phyloP scores from a whole-genome alignment of 805 yeast genomes.

The Kockiozyma suomiensis region DNA sequence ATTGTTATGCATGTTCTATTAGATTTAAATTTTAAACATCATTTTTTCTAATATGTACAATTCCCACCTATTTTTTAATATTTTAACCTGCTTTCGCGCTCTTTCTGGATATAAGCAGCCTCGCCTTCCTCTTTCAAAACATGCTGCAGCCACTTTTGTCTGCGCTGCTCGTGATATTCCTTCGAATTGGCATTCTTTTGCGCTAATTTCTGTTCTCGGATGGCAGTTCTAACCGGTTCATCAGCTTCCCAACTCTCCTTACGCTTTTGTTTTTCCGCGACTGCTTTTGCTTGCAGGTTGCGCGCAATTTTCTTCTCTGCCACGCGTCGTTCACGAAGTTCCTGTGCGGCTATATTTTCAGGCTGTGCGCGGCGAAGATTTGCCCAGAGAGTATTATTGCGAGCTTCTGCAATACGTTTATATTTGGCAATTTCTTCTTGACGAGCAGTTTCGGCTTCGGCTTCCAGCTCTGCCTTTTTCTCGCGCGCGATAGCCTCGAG shows the following conservation, averaged over 20 bases:
- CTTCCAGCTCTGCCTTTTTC: conserved; percentile 3
- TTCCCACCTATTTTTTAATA: no score
- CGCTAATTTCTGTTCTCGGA: background rate
- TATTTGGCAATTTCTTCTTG: background rate
- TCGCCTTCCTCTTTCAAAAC: background rate
- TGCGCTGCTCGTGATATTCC: background rate
- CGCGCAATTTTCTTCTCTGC: background rate
- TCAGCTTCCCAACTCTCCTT: background rate
- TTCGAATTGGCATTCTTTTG: no score
- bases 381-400: background rate
- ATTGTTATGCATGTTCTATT: no score
- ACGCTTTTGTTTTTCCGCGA: background rate
- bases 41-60: no score
- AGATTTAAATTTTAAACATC: no score
- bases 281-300: background rate
- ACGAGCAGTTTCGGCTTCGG: background rate
- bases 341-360: background rate
- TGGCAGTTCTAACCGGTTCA: no score
- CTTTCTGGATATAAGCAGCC: background rate
- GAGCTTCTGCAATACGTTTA: background rate
- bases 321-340: background rate
- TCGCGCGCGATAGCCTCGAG: conserved; percentile 5
- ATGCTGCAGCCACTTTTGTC: background rate
- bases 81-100: background rate
- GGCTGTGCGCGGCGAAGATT: conserved; percentile 1